Conservation (phyloP, 306 rosid species). For the Quillaja saponaria region DNA sequence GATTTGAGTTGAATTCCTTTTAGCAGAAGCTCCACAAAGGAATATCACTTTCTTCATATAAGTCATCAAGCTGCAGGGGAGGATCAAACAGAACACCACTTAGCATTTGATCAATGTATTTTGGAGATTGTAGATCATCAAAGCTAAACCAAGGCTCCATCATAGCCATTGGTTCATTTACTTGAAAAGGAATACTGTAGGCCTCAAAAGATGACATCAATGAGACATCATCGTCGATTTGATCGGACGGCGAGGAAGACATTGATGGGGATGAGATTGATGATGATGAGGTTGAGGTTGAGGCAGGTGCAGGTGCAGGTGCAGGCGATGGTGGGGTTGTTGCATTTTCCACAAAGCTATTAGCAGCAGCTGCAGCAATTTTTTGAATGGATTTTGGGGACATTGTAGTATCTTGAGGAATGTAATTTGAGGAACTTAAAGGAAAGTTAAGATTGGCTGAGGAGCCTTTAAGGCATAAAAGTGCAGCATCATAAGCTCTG, state of each 20-base stretch:
- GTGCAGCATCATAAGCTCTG: conserved; percentile 97
- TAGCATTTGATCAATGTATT: conserved; percentile 64
- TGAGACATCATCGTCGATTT: conserved; percentile 48
- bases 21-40: conserved; percentile 87
- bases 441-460: conserved; percentile 87
- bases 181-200: conserved; percentile 26
- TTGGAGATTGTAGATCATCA: conserved; percentile 53
- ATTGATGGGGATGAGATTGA: conserved; percentile 51
- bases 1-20: conserved; percentile 12
- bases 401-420: conserved; percentile 54
- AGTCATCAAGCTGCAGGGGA: conserved; percentile 45
- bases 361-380: conserved; percentile 88
- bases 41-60: conserved; percentile 78
- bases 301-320: conserved; percentile 32
- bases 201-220: conserved; percentile 36
- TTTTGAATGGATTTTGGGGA: conserved; percentile 90
- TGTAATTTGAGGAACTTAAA: conserved; percentile 27
- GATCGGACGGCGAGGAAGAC: conserved; percentile 48
- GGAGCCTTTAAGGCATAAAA: conserved; percentile 88
- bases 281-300: conserved; percentile 50
- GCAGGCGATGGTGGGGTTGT: conserved; percentile 31
- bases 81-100: conserved; percentile 62
- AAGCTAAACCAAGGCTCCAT: conserved; percentile 69
- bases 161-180: conserved; percentile 39
- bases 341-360: conserved; percentile 37